Evolutionary conservation across 192 early-diverging fungal species (phyloP).

Genomic region (Gigaspora rosea): DNA sequence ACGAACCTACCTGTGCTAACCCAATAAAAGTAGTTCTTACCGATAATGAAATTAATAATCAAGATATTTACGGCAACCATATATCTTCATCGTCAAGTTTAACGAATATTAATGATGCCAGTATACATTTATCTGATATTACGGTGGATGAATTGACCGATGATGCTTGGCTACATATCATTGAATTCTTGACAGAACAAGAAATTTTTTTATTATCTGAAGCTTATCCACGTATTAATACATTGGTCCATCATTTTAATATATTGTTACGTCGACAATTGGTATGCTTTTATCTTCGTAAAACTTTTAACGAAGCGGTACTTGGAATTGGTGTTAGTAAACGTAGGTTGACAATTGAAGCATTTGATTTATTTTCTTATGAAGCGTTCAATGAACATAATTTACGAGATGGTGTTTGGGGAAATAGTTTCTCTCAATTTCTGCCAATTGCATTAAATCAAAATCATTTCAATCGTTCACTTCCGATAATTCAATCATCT

Average conservation of each 20-base stretch:
- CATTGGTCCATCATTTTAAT: constrained; percentile 2
- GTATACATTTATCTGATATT: no score
- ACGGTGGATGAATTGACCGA: no score
- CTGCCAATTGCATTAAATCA: background rate
- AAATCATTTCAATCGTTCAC: background rate
- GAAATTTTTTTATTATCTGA: no score
- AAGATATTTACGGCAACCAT: background rate
- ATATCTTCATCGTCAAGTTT: background rate
- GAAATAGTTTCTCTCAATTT: background rate
- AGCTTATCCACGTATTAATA: no score
- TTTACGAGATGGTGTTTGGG: constrained; percentile 12
- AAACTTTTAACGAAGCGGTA: background rate
- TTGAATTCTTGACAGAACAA: no score
- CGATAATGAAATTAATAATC: no score
- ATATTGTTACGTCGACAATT: constrained; percentile 18
- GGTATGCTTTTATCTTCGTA: constrained; percentile 7
- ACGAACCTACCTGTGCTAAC: no score
- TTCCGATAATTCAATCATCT: constrained; percentile 4
- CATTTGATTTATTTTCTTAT: background rate
- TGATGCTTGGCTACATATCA: no score
- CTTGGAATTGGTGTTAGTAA: constrained; percentile 7
- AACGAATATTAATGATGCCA: no score
- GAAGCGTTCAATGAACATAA: no score
- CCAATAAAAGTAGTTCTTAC: no score
- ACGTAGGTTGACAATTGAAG: background rate